Evolutionary conservation across 106 monocot species (phyloP).

Genomic region (Allium sativum): DNA sequence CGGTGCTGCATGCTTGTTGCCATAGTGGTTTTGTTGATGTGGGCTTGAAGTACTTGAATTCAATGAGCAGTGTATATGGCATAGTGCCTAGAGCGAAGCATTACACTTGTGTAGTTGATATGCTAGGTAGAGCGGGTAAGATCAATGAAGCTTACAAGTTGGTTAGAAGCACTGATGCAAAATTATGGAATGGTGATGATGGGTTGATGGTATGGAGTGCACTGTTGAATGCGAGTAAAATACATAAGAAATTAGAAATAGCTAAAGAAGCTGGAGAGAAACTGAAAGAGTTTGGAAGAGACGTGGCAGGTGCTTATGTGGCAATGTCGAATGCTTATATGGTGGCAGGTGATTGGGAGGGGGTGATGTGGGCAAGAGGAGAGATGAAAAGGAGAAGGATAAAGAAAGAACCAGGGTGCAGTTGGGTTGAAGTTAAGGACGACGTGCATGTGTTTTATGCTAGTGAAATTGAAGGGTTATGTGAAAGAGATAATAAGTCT

Average conservation of each 20-base stretch:
- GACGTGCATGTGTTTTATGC: conserved; percentile 48
- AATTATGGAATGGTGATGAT: conserved; percentile 21
- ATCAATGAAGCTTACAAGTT: conserved; percentile 57
- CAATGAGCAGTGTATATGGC: conserved; percentile 38
- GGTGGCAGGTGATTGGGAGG: conserved; percentile 38
- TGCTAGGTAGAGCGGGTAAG: conserved; percentile 76
- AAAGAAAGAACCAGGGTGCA: conserved; percentile 63
- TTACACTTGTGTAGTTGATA: conserved; percentile 76
- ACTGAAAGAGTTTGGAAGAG: conserved; percentile 33
- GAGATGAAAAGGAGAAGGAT: conserved; percentile 64
- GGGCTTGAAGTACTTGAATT: conserved; percentile 41
- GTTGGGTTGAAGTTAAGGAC: conserved; percentile 80
- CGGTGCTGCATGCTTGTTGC: conserved; percentile 70
- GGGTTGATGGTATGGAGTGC: conserved; percentile 69
- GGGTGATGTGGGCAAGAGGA: conserved; percentile 22
- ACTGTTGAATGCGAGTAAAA: conserved; percentile 40
- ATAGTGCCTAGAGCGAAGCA: conserved; percentile 48
- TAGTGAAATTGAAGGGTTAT: conserved; percentile 21
- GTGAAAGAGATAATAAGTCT: conserved; percentile 20
- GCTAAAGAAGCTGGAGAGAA: conserved; percentile 30
- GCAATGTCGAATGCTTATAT: conserved; percentile 57
- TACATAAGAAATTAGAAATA: conserved; percentile 39
- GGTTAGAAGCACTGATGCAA: conserved; percentile 18
- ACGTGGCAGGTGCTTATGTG: conserved; percentile 61
- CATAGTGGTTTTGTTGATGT: conserved; percentile 56